A percentile compares a stretch with the other conserved stretches of the same genome.
Evolutionary conservation across 2,329 filamentous ascomycete species (phyloP).

Genomic region (Beauveria sp.): DNA sequence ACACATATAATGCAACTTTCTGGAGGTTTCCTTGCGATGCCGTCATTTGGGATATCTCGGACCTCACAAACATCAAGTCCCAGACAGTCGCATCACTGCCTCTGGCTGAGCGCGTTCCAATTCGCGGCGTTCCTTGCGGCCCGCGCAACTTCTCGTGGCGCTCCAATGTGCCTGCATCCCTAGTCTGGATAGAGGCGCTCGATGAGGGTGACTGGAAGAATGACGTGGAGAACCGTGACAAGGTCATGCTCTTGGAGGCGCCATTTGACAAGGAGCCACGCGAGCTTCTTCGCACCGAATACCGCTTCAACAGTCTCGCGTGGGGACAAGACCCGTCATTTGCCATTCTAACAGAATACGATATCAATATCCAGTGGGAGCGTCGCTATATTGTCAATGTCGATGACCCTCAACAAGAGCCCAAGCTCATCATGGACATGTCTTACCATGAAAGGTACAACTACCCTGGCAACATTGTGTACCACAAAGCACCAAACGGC

Average conservation of each 20-base stretch:
- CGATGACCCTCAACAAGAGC: neutral
- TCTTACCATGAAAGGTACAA: slow-evolving; percentile 3
- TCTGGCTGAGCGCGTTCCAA: neutral
- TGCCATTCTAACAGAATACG: neutral
- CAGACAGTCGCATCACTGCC: neutral
- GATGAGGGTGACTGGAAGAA: slow-evolving; percentile 2
- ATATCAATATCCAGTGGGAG: slow-evolving; percentile 1
- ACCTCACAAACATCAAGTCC: neutral
- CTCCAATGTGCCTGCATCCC: neutral
- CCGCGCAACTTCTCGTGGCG: slow-evolving; percentile 1
- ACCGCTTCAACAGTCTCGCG: neutral
- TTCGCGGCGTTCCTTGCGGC: neutral
- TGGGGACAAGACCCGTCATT: neutral
- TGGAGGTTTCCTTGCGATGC: neutral
- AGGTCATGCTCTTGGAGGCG: slow-evolving; percentile 5
- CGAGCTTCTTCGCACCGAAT: neutral
- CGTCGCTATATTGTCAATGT: slow-evolving; percentile 9
- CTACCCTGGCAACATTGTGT: neutral
- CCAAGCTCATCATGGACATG: neutral
- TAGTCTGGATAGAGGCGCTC: slow-evolving; percentile 1
- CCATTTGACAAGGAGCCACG: neutral
- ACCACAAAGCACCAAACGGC: neutral
- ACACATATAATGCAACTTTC: neutral
- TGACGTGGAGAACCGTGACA: neutral
- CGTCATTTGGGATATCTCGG: neutral